These are phyloP conservation scores for Amanita exitialis DNA, from an alignment of 768 basidiomycete genomes.

Conservation along the genomic window DNA sequence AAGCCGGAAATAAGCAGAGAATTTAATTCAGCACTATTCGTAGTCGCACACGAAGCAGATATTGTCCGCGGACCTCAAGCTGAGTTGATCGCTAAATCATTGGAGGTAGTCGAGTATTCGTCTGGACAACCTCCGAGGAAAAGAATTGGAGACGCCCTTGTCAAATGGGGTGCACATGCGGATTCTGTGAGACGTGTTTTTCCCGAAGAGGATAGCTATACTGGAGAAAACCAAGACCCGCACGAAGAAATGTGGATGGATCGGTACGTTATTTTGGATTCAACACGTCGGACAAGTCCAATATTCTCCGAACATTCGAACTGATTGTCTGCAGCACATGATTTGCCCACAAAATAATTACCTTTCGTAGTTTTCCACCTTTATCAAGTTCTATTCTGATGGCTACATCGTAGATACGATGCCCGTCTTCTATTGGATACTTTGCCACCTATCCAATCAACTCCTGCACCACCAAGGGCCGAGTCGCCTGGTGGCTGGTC, in stretches of 20 bases:
- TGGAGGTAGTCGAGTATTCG: slow-evolving; percentile 16
- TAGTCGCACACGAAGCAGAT: slow-evolving; percentile 75
- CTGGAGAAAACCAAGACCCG: slow-evolving; percentile 5
- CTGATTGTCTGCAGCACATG: slow-evolving; percentile 1
- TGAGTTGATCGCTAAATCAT: slow-evolving; percentile 23
- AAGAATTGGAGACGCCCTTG: slow-evolving; percentile 23
- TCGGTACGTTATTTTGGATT: slow-evolving; percentile 51
- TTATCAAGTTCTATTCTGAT: slow-evolving; percentile 12
- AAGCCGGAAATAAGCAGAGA: not conserved
- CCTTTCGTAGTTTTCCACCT: slow-evolving; percentile 12
- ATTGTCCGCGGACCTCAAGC: slow-evolving; percentile 46
- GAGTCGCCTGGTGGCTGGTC: slow-evolving; percentile 65
- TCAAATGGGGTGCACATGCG: slow-evolving; percentile 18
- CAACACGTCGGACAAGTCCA: not conserved
- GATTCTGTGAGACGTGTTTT: not conserved
- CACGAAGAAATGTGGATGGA: slow-evolving; percentile 58
- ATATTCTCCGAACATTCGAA: not conserved
- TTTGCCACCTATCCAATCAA: slow-evolving; percentile 17
- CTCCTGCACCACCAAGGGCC: slow-evolving; percentile 10
- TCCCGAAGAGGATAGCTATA: slow-evolving; percentile 15
- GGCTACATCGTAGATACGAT: slow-evolving; percentile 53
- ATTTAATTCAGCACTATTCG: slow-evolving; percentile 22
- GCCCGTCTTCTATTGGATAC: slow-evolving; percentile 64
- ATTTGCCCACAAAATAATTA: slow-evolving; percentile 15
- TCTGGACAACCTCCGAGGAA: slow-evolving; percentile 4